These are phyloP conservation scores for Wickerhamiella shivajii DNA, from an alignment of 805 yeast genomes.

Conservation along the genomic window DNA sequence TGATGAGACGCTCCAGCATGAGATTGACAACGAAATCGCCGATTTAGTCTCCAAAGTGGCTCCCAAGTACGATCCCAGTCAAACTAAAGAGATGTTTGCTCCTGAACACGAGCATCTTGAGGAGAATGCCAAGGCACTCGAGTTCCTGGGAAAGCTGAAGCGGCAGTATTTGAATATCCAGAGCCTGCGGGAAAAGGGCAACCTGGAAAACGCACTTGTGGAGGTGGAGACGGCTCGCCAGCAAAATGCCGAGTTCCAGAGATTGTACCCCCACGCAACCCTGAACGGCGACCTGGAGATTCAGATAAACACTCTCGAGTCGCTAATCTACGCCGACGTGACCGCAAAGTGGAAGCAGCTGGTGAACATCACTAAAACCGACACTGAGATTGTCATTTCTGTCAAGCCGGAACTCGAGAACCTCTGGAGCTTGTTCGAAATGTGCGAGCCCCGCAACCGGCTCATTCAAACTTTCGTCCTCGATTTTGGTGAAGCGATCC, in stretches of 20 bases:
- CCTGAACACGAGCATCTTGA: neutral
- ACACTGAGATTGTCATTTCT: neutral
- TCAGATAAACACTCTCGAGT: neutral
- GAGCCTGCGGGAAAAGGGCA: too few species aligned
- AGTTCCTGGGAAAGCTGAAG: conserved; percentile 3
- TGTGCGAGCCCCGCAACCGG: conserved; percentile 1
- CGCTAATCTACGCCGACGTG: neutral
- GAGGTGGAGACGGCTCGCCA: conserved; percentile 4
- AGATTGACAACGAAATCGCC: conserved; percentile 1
- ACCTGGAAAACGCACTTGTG: conserved; percentile 2
- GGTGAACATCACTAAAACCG: neutral
- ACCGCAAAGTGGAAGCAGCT: neutral
- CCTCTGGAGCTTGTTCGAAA: conserved; percentile 1
- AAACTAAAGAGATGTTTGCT: neutral
- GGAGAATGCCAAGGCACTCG: neutral
- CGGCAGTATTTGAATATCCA: too few species aligned
- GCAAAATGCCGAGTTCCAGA: neutral
- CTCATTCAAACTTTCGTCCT: neutral
- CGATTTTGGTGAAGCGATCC: neutral
- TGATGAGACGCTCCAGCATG: neutral
- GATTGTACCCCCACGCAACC: neutral
- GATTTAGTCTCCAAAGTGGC: neutral
- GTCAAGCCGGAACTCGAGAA: neutral
- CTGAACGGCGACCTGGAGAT: neutral
- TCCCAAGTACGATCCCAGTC: too few species aligned